Percentiles rank a stretch among this genome's conserved stretches.
These are phyloP conservation scores for Achlya hypogyna DNA, from an alignment of 352 stramenopile genomes.

Conservation along the genomic window DNA sequence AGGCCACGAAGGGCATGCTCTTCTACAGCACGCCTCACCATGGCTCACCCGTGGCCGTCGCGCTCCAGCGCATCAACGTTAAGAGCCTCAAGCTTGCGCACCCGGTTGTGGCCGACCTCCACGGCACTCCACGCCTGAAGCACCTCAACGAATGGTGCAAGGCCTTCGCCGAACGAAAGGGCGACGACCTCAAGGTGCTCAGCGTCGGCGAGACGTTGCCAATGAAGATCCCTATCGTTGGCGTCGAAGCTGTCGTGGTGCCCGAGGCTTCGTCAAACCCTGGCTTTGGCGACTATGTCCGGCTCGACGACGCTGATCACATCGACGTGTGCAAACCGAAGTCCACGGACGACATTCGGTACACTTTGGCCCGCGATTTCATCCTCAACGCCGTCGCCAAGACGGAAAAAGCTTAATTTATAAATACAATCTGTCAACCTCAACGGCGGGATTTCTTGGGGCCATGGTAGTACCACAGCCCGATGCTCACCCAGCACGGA, in stretches of 20 bases:
- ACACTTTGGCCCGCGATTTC: conserved; percentile 53
- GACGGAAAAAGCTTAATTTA: conserved; percentile 1
- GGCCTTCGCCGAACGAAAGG: conserved; percentile 38
- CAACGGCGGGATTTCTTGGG: neutral
- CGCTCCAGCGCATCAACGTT: conserved; percentile 18
- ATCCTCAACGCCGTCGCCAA: conserved; percentile 25
- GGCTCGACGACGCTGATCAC: conserved; percentile 48
- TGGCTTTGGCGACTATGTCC: conserved; percentile 62
- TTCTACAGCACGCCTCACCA: conserved; percentile 77
- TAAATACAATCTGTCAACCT: conserved; percentile 4
- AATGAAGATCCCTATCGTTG: conserved; percentile 53
- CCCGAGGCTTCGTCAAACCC: conserved; percentile 55
- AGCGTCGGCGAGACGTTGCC: conserved; percentile 59
- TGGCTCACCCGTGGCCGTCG: conserved; percentile 59
- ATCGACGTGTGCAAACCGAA: conserved; percentile 71
- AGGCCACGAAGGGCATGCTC: conserved; percentile 59
- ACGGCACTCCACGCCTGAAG: conserved; percentile 62
- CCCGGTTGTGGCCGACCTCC: conserved; percentile 60
- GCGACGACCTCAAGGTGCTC: conserved; percentile 35
- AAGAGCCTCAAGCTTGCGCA: conserved; percentile 49
- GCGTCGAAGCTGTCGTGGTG: conserved; percentile 65
- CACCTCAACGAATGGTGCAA: conserved; percentile 75
- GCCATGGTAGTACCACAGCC: neutral
- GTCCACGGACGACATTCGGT: conserved; percentile 44
- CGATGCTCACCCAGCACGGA: conserved; percentile 2